phyloP scores from a whole-genome alignment of 2,329 filamentous ascomycete species.

The Calonectria leucothoes region DNA sequence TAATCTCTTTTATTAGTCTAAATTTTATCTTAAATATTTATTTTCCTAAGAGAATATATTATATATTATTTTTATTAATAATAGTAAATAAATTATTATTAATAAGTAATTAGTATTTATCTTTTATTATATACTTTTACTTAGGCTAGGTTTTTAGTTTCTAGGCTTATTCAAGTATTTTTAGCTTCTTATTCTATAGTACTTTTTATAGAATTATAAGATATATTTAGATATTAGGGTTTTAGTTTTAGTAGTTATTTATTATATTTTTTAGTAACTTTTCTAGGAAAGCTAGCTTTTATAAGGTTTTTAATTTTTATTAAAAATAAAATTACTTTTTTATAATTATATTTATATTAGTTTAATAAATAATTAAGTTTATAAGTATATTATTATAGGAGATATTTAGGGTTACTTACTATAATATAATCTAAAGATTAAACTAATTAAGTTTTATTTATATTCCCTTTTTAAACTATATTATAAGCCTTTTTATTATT shows the following conservation, averaged over 20 bases:
- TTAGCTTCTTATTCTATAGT: neutral
- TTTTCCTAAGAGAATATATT: neutral
- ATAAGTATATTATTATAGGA: neutral
- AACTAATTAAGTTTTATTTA: neutral
- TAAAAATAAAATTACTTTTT: neutral
- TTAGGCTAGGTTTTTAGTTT: neutral
- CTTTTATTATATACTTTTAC: neutral
- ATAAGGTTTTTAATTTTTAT: neutral
- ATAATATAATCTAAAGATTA: neutral
- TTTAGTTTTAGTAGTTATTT: neutral
- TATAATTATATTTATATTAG: neutral
- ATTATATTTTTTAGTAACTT: neutral
- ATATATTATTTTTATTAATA: neutral
- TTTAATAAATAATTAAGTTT: neutral
- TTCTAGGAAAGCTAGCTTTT: neutral
- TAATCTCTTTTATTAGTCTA: neutral
- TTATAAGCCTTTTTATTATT: neutral
- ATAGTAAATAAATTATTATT: neutral
- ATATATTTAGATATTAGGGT: neutral
- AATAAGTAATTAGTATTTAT: neutral
- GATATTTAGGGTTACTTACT: neutral
- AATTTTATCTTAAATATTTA: neutral
- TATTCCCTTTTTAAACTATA: neutral
- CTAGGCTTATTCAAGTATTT: neutral
- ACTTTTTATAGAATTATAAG: neutral